Conservation (phyloP, 2,329 filamentous ascomycete genomes). For the Acephala macrosclerotiorum region DNA sequence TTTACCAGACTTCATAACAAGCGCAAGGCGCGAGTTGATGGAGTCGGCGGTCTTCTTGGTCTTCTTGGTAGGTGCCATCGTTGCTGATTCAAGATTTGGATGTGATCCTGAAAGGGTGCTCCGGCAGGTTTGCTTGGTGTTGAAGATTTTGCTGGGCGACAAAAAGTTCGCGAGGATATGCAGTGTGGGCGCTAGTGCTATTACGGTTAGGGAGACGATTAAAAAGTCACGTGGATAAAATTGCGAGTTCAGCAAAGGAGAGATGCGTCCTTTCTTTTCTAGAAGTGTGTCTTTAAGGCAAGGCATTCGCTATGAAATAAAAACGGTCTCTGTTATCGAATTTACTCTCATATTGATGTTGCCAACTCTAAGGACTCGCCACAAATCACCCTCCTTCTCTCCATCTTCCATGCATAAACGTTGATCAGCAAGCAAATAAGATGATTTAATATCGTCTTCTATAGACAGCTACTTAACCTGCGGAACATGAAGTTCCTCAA, state of each 20-base stretch:
- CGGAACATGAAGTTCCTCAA: slow-evolving; percentile 3
- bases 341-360: not conserved
- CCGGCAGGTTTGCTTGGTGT: slow-evolving; percentile 40
- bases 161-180: slow-evolving; percentile 70
- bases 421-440: slow-evolving; percentile 6
- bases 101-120: slow-evolving; percentile 43
- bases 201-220: not conserved
- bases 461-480: not conserved
- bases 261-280: no score
- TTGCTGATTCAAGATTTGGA: slow-evolving; percentile 48
- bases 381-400: not conserved
- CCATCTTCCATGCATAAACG: slow-evolving; percentile 11
- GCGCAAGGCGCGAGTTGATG: slow-evolving; percentile 68
- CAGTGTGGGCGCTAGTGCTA: slow-evolving; percentile 8
- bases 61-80: slow-evolving; percentile 63
- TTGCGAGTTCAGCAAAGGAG: not conserved
- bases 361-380: not conserved
- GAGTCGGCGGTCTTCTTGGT: slow-evolving; percentile 86
- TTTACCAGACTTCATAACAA: slow-evolving; percentile 73
- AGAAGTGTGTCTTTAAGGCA: no score
- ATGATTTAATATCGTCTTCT: not conserved
- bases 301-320: no score
- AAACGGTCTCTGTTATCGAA: no score
- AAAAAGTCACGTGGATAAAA: not conserved
- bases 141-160: slow-evolving; percentile 7